Percentiles rank a stretch among this genome's conserved stretches.
phyloP scores from a whole-genome alignment of 2,329 filamentous ascomycete species.

The Metarhizium humberi region DNA sequence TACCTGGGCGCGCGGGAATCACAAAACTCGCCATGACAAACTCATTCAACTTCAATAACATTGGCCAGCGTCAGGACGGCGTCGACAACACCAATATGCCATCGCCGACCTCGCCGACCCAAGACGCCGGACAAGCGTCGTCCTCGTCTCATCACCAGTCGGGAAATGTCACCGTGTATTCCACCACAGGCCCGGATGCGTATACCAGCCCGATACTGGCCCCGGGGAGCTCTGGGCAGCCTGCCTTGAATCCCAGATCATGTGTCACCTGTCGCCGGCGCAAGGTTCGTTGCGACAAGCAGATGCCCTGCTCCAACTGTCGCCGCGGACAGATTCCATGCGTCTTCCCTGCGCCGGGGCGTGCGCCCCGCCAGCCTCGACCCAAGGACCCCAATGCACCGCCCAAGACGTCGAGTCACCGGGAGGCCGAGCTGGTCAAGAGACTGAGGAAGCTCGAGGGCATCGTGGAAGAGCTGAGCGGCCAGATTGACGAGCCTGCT shows the following conservation, averaged over 20 bases:
- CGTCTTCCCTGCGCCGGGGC: conserved; percentile 64
- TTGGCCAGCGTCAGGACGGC: conserved; percentile 9
- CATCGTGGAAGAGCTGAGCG: conserved; percentile 61
- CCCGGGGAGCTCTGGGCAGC: conserved; percentile 20
- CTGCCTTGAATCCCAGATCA: conserved; percentile 36
- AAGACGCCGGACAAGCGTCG: conserved; percentile 10
- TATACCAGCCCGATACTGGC: conserved; percentile 25
- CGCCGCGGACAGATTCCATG: conserved; percentile 61
- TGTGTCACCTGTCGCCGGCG: conserved; percentile 43
- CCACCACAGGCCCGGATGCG: conserved; percentile 29
- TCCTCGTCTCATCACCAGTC: conserved; percentile 13
- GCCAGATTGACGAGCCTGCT: conserved; percentile 47
- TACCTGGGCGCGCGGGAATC: not conserved
- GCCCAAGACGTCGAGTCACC: conserved; percentile 48
- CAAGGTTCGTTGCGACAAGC: conserved; percentile 72
- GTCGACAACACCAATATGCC: conserved; percentile 12
- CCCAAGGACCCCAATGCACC: conserved; percentile 55
- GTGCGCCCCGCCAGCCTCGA: conserved; percentile 58
- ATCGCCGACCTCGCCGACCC: conserved; percentile 15
- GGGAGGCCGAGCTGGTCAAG: conserved; percentile 62
- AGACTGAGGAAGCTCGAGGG: conserved; percentile 64
- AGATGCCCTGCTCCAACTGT: conserved; percentile 68
- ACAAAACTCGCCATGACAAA: conserved; percentile 2
- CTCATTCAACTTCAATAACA: conserved; percentile 16
- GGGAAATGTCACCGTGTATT: conserved; percentile 28